Conservation (phyloP, 2,329 filamentous ascomycete genomes). For the Aspergillus ibericus region DNA sequence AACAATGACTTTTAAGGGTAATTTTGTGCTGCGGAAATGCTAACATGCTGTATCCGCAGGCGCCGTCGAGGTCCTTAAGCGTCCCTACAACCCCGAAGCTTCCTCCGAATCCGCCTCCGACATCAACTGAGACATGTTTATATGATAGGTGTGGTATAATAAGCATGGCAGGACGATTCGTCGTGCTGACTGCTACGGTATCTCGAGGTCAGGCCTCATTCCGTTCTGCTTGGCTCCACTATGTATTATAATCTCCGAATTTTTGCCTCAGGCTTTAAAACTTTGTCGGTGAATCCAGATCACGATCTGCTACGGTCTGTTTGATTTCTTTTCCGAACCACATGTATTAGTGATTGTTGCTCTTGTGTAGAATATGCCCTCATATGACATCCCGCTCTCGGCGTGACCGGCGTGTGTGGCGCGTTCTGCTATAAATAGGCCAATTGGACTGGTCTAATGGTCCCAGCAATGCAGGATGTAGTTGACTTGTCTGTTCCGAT, state of each 20-base stretch:
- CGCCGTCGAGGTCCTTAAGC: constrained; percentile 36
- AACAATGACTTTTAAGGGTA: neutral
- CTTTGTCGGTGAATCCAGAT: neutral
- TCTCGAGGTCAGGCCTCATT: neutral
- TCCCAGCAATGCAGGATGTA: neutral
- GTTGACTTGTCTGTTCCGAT: neutral
- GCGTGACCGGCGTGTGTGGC: neutral
- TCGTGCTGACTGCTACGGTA: neutral
- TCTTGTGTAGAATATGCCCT: neutral
- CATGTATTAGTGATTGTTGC: neutral
- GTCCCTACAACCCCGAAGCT: constrained; percentile 20
- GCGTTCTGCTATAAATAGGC: neutral
- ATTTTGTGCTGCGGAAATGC: neutral
- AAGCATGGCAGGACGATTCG: neutral
- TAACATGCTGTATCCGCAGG: constrained; percentile 20
- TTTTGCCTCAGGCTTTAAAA: neutral
- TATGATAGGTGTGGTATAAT: neutral
- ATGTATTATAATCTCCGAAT: neutral
- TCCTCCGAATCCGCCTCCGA: constrained; percentile 12
- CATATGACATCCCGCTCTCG: neutral
- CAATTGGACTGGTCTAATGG: neutral
- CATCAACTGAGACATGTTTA: constrained; percentile 11
- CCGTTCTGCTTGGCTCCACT: neutral
- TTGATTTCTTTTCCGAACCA: neutral
- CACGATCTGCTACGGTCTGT: neutral